phyloP scores from a whole-genome alignment of 108 stramenopile species.

The Aurantiochytrium sp. region DNA sequence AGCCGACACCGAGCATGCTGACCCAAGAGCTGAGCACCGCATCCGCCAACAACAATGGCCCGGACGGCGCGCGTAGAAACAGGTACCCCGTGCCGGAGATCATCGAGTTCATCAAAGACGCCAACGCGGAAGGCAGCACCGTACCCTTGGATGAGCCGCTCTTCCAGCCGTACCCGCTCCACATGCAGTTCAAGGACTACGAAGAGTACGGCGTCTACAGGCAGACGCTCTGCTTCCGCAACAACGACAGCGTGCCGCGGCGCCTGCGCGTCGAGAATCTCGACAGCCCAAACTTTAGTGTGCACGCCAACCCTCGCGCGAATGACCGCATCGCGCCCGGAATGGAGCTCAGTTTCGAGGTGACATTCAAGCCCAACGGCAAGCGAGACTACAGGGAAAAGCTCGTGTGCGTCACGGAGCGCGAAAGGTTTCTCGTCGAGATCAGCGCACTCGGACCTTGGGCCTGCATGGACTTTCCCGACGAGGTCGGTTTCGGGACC shows the following conservation, averaged over 20 bases:
- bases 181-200: slow-evolving; percentile 13
- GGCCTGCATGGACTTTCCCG: slow-evolving; percentile 55
- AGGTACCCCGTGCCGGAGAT: not conserved
- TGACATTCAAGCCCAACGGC: slow-evolving; percentile 61
- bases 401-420: slow-evolving; percentile 56
- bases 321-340: slow-evolving; percentile 50
- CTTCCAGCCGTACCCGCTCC: slow-evolving; percentile 9
- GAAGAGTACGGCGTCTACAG: not conserved
- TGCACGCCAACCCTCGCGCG: slow-evolving; percentile 43
- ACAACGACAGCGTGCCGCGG: slow-evolving; percentile 54
- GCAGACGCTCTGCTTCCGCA: slow-evolving; percentile 21
- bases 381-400: slow-evolving; percentile 56
- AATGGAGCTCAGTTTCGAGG: slow-evolving; percentile 58
- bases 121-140: not conserved
- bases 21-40: not conserved
- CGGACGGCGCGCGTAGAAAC: not conserved
- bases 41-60: not conserved
- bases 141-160: not conserved
- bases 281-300: slow-evolving; percentile 52
- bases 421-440: slow-evolving; percentile 63
- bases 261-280: slow-evolving; percentile 52
- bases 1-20: slow-evolving; percentile 13
- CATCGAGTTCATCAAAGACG: not conserved
- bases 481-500: slow-evolving; percentile 49
- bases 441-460: slow-evolving; percentile 53